Percentiles rank a stretch among this genome's conserved stretches.
Conservation (phyloP, 2,329 filamentous ascomycete genomes). For the Aciculosporium take region DNA sequence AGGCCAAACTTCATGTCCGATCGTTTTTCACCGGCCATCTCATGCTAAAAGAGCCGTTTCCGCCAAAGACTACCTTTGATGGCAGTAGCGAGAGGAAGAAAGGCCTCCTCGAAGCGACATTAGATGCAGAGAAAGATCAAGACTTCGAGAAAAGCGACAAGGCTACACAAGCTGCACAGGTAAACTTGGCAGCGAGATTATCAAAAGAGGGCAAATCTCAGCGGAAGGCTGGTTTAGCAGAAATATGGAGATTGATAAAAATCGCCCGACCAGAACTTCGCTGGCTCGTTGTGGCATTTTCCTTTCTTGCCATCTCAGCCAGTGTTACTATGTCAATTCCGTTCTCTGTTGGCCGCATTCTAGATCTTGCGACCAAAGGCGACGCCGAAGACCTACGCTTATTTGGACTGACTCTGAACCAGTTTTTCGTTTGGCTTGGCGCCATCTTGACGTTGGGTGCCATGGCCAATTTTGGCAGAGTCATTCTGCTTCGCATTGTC, state of each 20-base stretch:
- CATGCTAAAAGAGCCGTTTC: constrained; percentile 12
- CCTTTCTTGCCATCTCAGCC: constrained; percentile 78
- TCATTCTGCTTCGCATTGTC: constrained; percentile 84
- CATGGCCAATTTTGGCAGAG: constrained; percentile 81
- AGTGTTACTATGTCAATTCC: constrained; percentile 91
- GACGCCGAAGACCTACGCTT: constrained; percentile 51
- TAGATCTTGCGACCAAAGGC: constrained; percentile 76
- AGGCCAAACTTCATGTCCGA: constrained; percentile 9
- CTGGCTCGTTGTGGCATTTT: constrained; percentile 65
- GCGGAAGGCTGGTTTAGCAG: constrained; percentile 48
- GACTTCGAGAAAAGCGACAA: constrained; percentile 60
- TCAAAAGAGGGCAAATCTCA: constrained; percentile 61
- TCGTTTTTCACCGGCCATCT: constrained; percentile 16
- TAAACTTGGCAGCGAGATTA: constrained; percentile 78
- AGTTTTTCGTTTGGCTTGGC: constrained; percentile 77
- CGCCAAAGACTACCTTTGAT: constrained; percentile 17
- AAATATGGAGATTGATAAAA: constrained; percentile 77
- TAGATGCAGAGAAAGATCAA: constrained; percentile 19
- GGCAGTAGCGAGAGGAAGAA: constrained; percentile 22
- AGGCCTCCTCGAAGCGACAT: constrained; percentile 17
- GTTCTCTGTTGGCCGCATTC: constrained; percentile 88
- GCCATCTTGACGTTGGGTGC: constrained; percentile 70
- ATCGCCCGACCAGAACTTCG: constrained; percentile 76
- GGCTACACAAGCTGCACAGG: constrained; percentile 70
- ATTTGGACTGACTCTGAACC: constrained; percentile 70